These are phyloP conservation scores for Candolleomyces aberdarensis DNA, from an alignment of 768 basidiomycete genomes.

Conservation along the genomic window DNA sequence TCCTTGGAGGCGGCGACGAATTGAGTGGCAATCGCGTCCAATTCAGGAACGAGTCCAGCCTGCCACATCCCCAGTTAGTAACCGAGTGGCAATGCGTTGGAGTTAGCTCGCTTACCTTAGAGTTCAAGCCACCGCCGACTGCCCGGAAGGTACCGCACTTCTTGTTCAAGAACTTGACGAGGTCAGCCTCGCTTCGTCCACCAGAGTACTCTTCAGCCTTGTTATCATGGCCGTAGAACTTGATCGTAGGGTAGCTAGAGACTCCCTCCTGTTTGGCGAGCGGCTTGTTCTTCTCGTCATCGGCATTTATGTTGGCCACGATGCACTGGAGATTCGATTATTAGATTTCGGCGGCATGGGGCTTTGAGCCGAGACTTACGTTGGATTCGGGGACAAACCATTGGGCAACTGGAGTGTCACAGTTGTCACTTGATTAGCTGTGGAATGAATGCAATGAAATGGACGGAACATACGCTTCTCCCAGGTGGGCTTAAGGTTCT, in stretches of 20 bases:
- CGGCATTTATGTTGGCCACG: slow-evolving; percentile 89
- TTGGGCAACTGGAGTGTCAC: slow-evolving; percentile 53
- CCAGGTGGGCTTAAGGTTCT: slow-evolving; percentile 81
- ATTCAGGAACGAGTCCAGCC: slow-evolving; percentile 78
- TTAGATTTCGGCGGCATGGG: neutral
- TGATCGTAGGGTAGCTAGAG: slow-evolving; percentile 86
- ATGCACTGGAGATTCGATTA: slow-evolving; percentile 54
- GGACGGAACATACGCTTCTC: slow-evolving; percentile 57
- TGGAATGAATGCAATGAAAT: neutral
- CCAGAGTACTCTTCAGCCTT: slow-evolving; percentile 65
- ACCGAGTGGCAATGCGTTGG: neutral
- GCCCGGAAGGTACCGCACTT: slow-evolving; percentile 85
- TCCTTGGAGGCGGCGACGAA: slow-evolving; percentile 64
- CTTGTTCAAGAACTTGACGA: slow-evolving; percentile 79
- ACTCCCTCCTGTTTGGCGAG: slow-evolving; percentile 73
- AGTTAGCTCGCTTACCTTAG: slow-evolving; percentile 43
- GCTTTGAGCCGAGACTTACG: slow-evolving; percentile 37
- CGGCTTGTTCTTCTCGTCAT: slow-evolving; percentile 74
- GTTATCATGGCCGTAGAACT: slow-evolving; percentile 71
- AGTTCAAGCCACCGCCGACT: slow-evolving; percentile 76
- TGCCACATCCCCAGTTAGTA: slow-evolving; percentile 24
- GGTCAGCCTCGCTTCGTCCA: slow-evolving; percentile 68
- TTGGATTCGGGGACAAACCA: slow-evolving; percentile 76
- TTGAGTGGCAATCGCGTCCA: slow-evolving; percentile 74
- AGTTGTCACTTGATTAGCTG: slow-evolving; percentile 4